Evolutionary conservation across 257 asterid species (phyloP).

Genomic region (Solanum tacnaense): DNA sequence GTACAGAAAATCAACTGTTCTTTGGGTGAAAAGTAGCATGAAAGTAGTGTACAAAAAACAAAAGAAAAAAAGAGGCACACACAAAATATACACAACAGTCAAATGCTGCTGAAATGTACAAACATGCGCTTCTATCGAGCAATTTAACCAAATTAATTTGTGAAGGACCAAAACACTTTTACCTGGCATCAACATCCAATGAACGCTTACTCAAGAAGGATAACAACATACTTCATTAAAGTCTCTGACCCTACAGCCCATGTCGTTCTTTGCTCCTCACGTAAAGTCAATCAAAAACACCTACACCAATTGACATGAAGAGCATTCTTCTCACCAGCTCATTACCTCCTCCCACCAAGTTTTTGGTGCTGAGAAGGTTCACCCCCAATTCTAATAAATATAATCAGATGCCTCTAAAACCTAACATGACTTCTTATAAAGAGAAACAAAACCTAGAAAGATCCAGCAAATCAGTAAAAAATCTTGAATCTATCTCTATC

Average conservation of each 20-base stretch:
- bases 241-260: constrained; percentile 51
- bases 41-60: not conserved
- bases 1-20: not conserved
- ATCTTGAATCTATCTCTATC: not conserved
- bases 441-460: not conserved
- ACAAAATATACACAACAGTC: not conserved
- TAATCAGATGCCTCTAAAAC: not conserved
- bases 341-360: constrained; percentile 1
- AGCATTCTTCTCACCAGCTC: not conserved
- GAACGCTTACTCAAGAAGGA: constrained; percentile 97
- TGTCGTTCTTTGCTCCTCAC: constrained; percentile 31
- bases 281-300: constrained; percentile 16
- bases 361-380: not conserved
- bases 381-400: not conserved
- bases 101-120: not conserved
- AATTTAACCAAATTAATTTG: not conserved
- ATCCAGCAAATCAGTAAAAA: not conserved
- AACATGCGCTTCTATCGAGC: not conserved
- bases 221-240: constrained; percentile 74
- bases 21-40: not conserved
- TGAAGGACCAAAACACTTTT: not conserved
- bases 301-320: constrained; percentile 10
- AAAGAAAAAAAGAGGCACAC: not conserved
- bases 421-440: not conserved
- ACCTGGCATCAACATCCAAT: constrained; percentile 88